Base-by-base conservation (phyloP, 805 yeast species). In the Lachancea nothofagi region DNA sequence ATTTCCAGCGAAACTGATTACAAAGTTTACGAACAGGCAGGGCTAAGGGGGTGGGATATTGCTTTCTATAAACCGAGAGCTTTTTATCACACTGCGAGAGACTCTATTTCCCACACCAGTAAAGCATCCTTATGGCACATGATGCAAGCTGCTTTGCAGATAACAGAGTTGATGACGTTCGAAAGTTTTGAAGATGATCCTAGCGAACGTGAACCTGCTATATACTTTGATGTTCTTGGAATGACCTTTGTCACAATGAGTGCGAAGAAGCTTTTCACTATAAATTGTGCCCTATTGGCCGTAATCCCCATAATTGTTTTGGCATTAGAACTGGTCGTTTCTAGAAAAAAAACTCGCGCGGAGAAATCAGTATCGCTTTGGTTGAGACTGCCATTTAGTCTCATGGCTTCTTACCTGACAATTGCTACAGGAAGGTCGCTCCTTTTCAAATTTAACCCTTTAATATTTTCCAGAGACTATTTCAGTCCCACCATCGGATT, bases 1-100 rank as follows among this genome's bases (percentile, higher is more conserved):
- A 75, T 89, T 24, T 71, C 71, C 40, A 82, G 94, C 48, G 90
- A 87, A 61, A 89, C 97, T 1, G 97, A 89, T 57, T 89, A 82
- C 60, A 74, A 77, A 46, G 77, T 86, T 3, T 89, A 87, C 56
- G 59, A 64, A 31, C 70, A 72, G 40, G 62, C 72, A 36, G 95
- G 93, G 0, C 57, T 86, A 37, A 71, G 95, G 47, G 97, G 97
- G 8, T 71, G 88, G 54, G 97, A 89, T 61, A 75, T 89, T 50
- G 96, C 96, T 1, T 89, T 89, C 59, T 87, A 75, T 58, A 81
- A 78, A 52, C 95, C 96, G 18, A 72, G 97, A 53, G 76, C 83
- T 37, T 61, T 84, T 29, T 89, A 89, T 51, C 97, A 89, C 55
- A 89, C 97, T 1, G 62, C 67, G 12, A 69, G 76, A 33, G 97